A percentile compares a stretch with the other conserved stretches of the same genome.
These are phyloP conservation scores for Aureobasidium sp. DNA, from an alignment of 2,329 filamentous ascomycete species.

Conservation along the genomic window DNA sequence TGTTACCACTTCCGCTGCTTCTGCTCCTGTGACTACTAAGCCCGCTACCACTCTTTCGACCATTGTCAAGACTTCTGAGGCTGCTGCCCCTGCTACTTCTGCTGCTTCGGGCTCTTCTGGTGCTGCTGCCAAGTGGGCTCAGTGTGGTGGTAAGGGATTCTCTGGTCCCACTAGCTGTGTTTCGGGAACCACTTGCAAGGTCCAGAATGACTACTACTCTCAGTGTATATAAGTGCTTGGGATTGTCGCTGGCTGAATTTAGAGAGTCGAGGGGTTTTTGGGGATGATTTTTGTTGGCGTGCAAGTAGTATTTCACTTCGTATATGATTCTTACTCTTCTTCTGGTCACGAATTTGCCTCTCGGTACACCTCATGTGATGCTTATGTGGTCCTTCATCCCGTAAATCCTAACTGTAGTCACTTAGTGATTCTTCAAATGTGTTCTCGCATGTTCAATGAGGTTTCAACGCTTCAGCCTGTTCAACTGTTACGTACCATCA, in stretches of 20 bases:
- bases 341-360: no score
- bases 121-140: conserved; percentile 27
- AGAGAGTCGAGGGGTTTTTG: neutral
- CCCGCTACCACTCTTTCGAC: conserved; percentile 12
- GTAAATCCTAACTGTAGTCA: no score
- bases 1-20: neutral
- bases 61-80: conserved; percentile 6
- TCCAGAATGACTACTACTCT: conserved; percentile 40
- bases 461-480: no score
- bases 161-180: conserved; percentile 39
- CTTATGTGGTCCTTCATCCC: no score
- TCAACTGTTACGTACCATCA: no score
- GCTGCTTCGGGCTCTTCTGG: conserved; percentile 7
- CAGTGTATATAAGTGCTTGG: conserved; percentile 39
- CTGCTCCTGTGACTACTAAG: conserved; percentile 1
- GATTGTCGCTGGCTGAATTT: no score
- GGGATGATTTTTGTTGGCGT: neutral
- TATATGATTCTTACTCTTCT: neutral
- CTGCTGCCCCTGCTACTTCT: conserved; percentile 6
- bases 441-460: no score
- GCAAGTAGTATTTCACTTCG: neutral
- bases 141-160: conserved; percentile 41
- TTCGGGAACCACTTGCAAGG: conserved; percentile 38
- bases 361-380: no score
- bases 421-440: no score